Conservation (phyloP, 1,284 basidiomycete species). For the Fomitopsis pinicola region DNA sequence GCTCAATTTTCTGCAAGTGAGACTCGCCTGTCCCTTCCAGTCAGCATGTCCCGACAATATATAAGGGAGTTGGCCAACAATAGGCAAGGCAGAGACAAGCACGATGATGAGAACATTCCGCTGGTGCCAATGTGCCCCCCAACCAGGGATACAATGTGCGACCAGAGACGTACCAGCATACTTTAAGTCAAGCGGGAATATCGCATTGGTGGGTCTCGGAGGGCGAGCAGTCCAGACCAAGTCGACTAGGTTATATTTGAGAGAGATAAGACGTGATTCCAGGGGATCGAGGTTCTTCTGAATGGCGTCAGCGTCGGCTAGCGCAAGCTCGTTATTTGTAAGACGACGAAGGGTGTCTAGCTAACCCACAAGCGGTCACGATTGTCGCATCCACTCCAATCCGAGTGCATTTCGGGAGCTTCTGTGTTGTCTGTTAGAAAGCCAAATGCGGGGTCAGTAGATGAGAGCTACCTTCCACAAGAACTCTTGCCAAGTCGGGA, state of each 20-base stretch:
- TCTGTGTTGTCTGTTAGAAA: conserved; percentile 33
- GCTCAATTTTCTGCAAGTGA: conserved; percentile 63
- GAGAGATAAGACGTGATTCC: conserved; percentile 59
- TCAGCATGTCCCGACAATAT: no score
- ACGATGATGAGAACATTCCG: no score
- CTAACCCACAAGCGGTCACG: conserved; percentile 52
- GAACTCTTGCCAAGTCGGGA: conserved; percentile 90
- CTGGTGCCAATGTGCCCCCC: no score
- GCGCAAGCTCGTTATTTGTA: neutral
- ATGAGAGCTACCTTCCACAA: conserved; percentile 58
- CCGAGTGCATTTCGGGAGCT: conserved; percentile 54
- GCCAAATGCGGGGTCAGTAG: no score
- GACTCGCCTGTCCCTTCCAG: conserved; percentile 46
- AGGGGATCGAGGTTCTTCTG: conserved; percentile 46
- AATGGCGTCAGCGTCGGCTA: conserved; percentile 60
- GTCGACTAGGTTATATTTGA: conserved; percentile 79
- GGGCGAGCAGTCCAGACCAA: conserved; percentile 78
- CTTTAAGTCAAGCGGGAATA: conserved; percentile 70
- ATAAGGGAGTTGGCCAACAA: no score
- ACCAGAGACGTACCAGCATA: conserved; percentile 45
- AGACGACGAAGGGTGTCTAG: conserved; percentile 3
- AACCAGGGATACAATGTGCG: neutral
- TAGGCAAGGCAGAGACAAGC: no score
- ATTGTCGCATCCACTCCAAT: conserved; percentile 84
- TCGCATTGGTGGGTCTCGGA: conserved; percentile 60